Evolutionary conservation across 768 basidiomycete genomes (phyloP), one percentile per base, ranked within the genome.

Genomic region (Mycena galopus): DNA sequence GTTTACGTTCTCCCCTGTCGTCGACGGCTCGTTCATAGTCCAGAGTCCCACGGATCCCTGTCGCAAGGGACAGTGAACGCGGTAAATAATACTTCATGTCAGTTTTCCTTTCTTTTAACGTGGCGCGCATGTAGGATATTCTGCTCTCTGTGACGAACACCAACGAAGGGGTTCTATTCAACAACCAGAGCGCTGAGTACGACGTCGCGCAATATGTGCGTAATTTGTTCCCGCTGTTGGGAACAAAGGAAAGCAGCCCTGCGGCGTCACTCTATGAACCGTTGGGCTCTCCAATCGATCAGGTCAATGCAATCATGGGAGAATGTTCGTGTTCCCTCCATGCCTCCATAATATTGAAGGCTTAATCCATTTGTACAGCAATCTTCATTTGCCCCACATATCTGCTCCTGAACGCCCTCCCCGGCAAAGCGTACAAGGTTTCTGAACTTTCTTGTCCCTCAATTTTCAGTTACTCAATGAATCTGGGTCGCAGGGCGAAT

Each of bases 1-100:
- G 9, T 78, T 35, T 29, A 44, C 63, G 32, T 82, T 80, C 23
- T 68, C 69, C 23, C 81, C 82, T 0, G 79, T 83, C n/a, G 73
- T 83, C 6, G 82, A 83, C 47, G 82, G 79, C 3, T 75, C 75
- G 7, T 79, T 81, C 67, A 83, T 83, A 35, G 12, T 73, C 7
- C 82, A 83, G 51, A 77, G 77, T 30, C 82, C 82, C 9, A 82
- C 75, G 0, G 70, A 79, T 44, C 81, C 14, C 63, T 83, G 25
- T 33, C 58, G 5, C 75, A 68, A 19, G 79, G 79, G 30, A 61
- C 50, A 11, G 35, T 78, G 33, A 83, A 83, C 27, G 79, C 78
- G 29, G 81, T 82, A 70, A 21, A 33, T 32, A n/a, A 9, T 6
- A 21, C 44, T 47, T 47, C n/a, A n/a, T 47, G 16, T 55, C 30